These are phyloP conservation scores for Stenocarpella maydis DNA, from an alignment of 2,329 filamentous ascomycete species.

Conservation along the genomic window DNA sequence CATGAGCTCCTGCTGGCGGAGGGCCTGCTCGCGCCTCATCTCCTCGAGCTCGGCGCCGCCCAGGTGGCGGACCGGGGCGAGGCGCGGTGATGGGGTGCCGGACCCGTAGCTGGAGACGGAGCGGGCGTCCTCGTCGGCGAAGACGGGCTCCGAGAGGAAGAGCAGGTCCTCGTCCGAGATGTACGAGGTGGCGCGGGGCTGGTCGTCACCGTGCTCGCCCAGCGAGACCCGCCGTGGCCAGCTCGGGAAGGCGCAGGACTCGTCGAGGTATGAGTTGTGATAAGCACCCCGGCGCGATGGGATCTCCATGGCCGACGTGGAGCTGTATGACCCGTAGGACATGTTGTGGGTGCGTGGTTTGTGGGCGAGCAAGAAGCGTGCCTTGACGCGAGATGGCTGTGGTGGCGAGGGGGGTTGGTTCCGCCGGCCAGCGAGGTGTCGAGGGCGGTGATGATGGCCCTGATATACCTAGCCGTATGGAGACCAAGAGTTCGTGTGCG, in stretches of 20 bases:
- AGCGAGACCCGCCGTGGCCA: slow-evolving; percentile 66
- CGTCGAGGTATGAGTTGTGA: slow-evolving; percentile 48
- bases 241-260: slow-evolving; percentile 64
- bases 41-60: slow-evolving; percentile 59
- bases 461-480: not conserved
- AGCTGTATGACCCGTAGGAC: slow-evolving; percentile 59
- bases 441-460: not conserved
- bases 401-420: slow-evolving; percentile 15
- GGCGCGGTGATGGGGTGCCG: slow-evolving; percentile 52
- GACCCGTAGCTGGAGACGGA: slow-evolving; percentile 54
- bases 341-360: slow-evolving; percentile 45
- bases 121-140: slow-evolving; percentile 60
- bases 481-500: not conserved
- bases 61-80: slow-evolving; percentile 44
- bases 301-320: slow-evolving; percentile 58
- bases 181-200: slow-evolving; percentile 59
- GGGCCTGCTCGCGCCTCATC: slow-evolving; percentile 59
- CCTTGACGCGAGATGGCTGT: slow-evolving; percentile 35
- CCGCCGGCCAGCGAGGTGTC: not conserved
- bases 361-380: slow-evolving; percentile 40
- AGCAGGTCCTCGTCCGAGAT: slow-evolving; percentile 70
- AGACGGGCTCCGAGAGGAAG: slow-evolving; percentile 56
- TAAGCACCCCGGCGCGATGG: slow-evolving; percentile 43
- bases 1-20: slow-evolving; percentile 61
- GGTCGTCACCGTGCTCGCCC: slow-evolving; percentile 50